Evolutionary conservation across 2,329 filamentous ascomycete species (phyloP).

Genomic region (Ophiocordyceps camponoti-saundersi): DNA sequence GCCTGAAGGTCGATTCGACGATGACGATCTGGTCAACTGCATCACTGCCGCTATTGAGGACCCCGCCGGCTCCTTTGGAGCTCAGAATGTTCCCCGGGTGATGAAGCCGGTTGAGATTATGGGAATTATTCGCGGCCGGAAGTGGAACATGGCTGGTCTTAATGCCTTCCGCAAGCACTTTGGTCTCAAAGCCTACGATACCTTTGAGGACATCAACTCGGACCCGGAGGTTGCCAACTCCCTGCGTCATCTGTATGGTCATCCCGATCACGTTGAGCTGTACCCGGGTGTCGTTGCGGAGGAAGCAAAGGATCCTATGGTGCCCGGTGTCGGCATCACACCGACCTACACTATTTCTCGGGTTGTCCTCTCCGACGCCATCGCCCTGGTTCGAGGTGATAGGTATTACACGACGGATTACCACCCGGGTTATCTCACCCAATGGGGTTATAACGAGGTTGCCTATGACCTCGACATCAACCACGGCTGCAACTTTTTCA

Average conservation of each 20-base stretch:
- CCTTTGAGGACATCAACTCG: constrained; percentile 71
- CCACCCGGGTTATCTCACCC: constrained; percentile 56
- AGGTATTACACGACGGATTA: constrained; percentile 68
- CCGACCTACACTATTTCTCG: constrained; percentile 64
- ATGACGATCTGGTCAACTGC: constrained; percentile 61
- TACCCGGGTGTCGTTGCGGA: constrained; percentile 68
- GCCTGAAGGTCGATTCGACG: constrained; percentile 48
- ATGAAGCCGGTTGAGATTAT: constrained; percentile 65
- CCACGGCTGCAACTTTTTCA: constrained; percentile 73
- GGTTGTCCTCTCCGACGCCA: constrained; percentile 61
- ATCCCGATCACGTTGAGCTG: constrained; percentile 64
- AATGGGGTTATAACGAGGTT: constrained; percentile 67
- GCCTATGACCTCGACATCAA: constrained; percentile 58
- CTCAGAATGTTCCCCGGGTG: constrained; percentile 54
- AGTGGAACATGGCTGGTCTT: constrained; percentile 61
- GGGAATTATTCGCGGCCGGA: constrained; percentile 59
- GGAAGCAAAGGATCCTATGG: constrained; percentile 57
- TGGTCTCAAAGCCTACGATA: constrained; percentile 56
- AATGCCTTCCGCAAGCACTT: constrained; percentile 82
- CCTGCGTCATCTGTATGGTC: constrained; percentile 53
- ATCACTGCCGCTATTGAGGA: constrained; percentile 57
- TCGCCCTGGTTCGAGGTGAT: constrained; percentile 60
- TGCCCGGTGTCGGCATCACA: constrained; percentile 56
- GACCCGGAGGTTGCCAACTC: constrained; percentile 55
- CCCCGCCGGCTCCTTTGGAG: constrained; percentile 54